phyloP scores from a whole-genome alignment of 306 rosid genomes.

The Vigna mungo region DNA sequence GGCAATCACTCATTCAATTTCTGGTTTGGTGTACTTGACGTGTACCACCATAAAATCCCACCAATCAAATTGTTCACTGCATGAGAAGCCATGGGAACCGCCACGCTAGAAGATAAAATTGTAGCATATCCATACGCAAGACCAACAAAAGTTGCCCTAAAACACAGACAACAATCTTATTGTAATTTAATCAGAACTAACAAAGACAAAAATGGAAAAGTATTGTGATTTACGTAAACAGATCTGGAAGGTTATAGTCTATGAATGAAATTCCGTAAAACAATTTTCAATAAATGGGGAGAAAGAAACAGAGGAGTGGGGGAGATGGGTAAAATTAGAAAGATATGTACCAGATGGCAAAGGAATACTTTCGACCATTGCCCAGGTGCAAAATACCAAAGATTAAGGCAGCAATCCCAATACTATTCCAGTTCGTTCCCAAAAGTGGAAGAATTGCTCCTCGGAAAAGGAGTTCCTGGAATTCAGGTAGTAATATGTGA shows the following conservation, averaged over 20 bases:
- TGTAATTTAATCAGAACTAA: slow-evolving; percentile 35
- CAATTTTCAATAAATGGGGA: neutral
- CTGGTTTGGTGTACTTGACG: slow-evolving; percentile 52
- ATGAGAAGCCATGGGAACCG: slow-evolving; percentile 89
- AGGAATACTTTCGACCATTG: slow-evolving; percentile 85
- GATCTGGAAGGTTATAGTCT: neutral
- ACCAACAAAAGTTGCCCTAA: slow-evolving; percentile 97
- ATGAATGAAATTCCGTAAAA: slow-evolving; percentile 16
- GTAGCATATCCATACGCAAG: slow-evolving; percentile 88
- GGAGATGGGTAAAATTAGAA: slow-evolving; percentile 3
- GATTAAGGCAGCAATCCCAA: slow-evolving; percentile 63
- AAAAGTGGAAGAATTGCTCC: slow-evolving; percentile 86
- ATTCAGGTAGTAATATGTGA: slow-evolving; percentile 29
- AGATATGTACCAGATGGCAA: slow-evolving; percentile 73
- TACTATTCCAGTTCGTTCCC: slow-evolving; percentile 80
- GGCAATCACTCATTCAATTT: slow-evolving; percentile 30
- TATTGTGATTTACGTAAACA: neutral
- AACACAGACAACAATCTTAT: slow-evolving; percentile 45
- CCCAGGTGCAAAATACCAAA: slow-evolving; percentile 90
- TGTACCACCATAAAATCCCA: slow-evolving; percentile 75
- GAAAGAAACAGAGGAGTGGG: neutral
- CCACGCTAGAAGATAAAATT: slow-evolving; percentile 73
- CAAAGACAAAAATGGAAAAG: neutral
- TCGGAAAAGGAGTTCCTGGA: slow-evolving; percentile 89
- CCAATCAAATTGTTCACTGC: slow-evolving; percentile 85